A percentile compares a stretch with the other conserved stretches of the same genome.
These are phyloP conservation scores for Monilinia polystroma DNA, from an alignment of 2,329 filamentous ascomycete genomes.

Conservation along the genomic window DNA sequence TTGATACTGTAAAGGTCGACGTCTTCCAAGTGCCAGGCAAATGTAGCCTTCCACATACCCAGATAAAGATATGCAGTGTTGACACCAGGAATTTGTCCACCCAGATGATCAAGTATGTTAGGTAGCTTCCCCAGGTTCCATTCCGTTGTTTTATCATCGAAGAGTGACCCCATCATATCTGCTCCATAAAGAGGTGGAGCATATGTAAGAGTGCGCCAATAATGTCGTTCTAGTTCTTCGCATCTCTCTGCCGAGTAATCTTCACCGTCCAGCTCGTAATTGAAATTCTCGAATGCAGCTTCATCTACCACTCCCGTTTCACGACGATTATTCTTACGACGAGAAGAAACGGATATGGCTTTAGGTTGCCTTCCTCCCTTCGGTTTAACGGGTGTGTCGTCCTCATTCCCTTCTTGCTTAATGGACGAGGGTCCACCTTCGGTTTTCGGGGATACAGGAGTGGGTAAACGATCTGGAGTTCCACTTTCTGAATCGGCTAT, in stretches of 20 bases:
- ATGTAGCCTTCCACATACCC: slow-evolving; percentile 99
- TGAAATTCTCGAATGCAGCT: slow-evolving; percentile 83
- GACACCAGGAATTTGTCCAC: slow-evolving; percentile 93
- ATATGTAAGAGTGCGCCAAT: slow-evolving; percentile 97
- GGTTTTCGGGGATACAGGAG: slow-evolving; percentile 51
- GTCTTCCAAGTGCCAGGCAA: slow-evolving; percentile 98
- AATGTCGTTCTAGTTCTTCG: slow-evolving; percentile 88
- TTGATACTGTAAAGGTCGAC: slow-evolving; percentile 99
- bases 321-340: slow-evolving; percentile 79
- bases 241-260: slow-evolving; percentile 91
- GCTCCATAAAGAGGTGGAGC: slow-evolving; percentile 93
- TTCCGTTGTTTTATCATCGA: slow-evolving; percentile 75
- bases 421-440: slow-evolving; percentile 41
- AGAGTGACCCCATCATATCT: slow-evolving; percentile 93
- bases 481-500: slow-evolving; percentile 42
- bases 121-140: slow-evolving; percentile 97
- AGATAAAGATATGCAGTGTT: slow-evolving; percentile 98
- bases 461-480: slow-evolving; percentile 49
- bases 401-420: slow-evolving; percentile 44
- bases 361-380: slow-evolving; percentile 51
- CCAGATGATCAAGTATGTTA: slow-evolving; percentile 89
- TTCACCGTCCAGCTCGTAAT: slow-evolving; percentile 81
- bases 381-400: slow-evolving; percentile 44
- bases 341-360: slow-evolving; percentile 72
- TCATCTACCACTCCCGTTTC: slow-evolving; percentile 85